Base-by-base conservation (phyloP, 495 filamentous ascomycete genomes). In the Penicillium roqueforti region DNA sequence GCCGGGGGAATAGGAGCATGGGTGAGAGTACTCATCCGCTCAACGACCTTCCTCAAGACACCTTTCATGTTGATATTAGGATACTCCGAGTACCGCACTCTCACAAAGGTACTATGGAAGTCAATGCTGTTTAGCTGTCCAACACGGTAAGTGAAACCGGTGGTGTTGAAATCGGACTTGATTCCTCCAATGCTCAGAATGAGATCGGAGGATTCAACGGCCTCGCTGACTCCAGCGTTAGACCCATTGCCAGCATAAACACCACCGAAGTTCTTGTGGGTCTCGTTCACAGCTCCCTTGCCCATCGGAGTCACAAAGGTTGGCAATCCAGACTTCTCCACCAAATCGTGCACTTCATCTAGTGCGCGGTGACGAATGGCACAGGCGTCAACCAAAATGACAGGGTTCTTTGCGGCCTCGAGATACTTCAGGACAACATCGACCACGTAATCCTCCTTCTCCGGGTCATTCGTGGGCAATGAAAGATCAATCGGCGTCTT, bases 241-340 rank as follows among this genome's bases (percentile, higher is more conserved):
- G 83, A 88, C n/a, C 87, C 92, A 56, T 81, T 80, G 16, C 92
- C 92, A 6, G 87, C 87, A 68, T 96, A 96, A 3, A 96, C 90
- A 43, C 92, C 92, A 18, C 89, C 88, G 61, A 87, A 97, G 54
- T 80, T 85, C 9, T 82, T 76, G 47, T 84, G 75, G 1, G 80
- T 82, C 65, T 97, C 91, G 55, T 96, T 79, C 45, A 96, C 82
- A 7, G 87, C 89, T 38, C 92, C 84, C 69, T 96, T 96, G 54
- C 92, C 91, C 90, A 95, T 95, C 2, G 92, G 92, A 0, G 90
- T 83, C 18, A 93, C 89, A 68, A 93, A 96, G 0, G 86, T 87
- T 7, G 91, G 92, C 9, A 96, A 69, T 8, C 82, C 75, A 1
- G 89, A 88, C 62, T 83, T 88, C 40, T 86, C 77, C 32, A 96